A percentile compares a stretch with the other conserved stretches of the same genome.
These are phyloP conservation scores for Cadophora luteo-olivacea DNA, from an alignment of 2,329 filamentous ascomycete genomes.

Conservation along the genomic window DNA sequence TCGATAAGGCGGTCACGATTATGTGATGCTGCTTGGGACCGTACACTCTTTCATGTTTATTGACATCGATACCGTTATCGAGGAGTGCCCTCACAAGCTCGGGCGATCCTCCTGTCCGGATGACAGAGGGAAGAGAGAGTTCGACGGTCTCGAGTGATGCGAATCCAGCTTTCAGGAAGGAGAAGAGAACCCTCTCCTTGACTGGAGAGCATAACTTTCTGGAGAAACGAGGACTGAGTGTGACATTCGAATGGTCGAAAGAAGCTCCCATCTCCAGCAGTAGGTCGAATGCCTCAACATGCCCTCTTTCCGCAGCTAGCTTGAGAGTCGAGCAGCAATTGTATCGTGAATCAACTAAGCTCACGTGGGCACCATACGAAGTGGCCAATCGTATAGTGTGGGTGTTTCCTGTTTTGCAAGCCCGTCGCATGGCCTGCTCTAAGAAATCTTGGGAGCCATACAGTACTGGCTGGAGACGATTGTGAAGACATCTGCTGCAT, in stretches of 20 bases:
- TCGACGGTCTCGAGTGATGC: not conserved
- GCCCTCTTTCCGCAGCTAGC: not conserved
- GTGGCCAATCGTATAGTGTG: not conserved
- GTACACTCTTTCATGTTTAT: not conserved
- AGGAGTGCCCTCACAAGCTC: not conserved
- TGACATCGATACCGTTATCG: slow-evolving; percentile 7
- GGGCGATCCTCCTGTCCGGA: not conserved
- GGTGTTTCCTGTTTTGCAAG: not conserved
- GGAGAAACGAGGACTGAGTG: not conserved
- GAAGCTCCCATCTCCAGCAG: not conserved
- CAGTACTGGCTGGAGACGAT: not conserved
- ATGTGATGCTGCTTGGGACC: not conserved
- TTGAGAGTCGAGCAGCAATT: not conserved
- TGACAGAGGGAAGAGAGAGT: not conserved
- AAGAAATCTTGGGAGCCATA: not conserved
- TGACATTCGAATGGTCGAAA: not conserved
- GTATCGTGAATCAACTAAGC: not conserved
- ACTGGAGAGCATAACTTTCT: not conserved
- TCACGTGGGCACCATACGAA: slow-evolving; percentile 8
- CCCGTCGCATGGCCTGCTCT: not conserved
- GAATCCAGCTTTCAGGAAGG: not conserved
- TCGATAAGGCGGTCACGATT: not conserved
- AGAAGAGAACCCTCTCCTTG: not conserved
- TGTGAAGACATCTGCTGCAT: slow-evolving; percentile 1
- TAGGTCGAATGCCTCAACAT: slow-evolving; percentile 1